Evolutionary conservation across 2,329 filamentous ascomycete genomes (phyloP).

Genomic region (Neopestalotiopsis sp.): DNA sequence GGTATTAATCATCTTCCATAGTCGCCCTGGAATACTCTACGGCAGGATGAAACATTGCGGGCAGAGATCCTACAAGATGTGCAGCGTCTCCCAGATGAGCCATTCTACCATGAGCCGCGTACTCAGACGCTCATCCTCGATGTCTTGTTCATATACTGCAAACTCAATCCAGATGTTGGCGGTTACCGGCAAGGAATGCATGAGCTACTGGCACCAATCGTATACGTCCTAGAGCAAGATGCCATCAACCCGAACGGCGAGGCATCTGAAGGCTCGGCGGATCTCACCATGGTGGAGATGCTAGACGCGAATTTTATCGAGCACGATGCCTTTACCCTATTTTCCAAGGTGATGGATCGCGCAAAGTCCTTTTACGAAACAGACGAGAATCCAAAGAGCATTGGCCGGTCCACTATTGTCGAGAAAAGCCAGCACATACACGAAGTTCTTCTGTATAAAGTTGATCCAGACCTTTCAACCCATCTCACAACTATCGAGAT

Average conservation of each 20-base stretch:
- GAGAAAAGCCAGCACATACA: constrained; percentile 87
- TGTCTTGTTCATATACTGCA: constrained; percentile 93
- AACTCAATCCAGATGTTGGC: constrained; percentile 83
- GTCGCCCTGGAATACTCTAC: constrained; percentile 90
- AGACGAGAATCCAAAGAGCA: constrained; percentile 45
- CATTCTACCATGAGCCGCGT: constrained; percentile 81
- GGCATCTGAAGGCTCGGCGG: constrained; percentile 42
- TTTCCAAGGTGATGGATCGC: constrained; percentile 85
- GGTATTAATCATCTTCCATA: constrained; percentile 44
- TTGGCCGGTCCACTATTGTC: constrained; percentile 63
- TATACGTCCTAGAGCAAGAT: constrained; percentile 85
- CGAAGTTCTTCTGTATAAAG: constrained; percentile 75
- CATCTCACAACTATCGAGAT: constrained; percentile 87
- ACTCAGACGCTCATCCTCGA: constrained; percentile 86
- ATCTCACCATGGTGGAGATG: constrained; percentile 65
- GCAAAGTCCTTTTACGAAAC: constrained; percentile 89
- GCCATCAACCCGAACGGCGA: constrained; percentile 63
- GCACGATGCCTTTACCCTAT: constrained; percentile 88
- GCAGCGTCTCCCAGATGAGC: constrained; percentile 88
- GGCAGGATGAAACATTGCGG: constrained; percentile 82
- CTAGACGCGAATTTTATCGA: constrained; percentile 80
- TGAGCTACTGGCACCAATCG: constrained; percentile 86
- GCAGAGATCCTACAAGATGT: constrained; percentile 95
- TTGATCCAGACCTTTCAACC: constrained; percentile 82
- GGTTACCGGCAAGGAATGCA: constrained; percentile 99